phyloP scores from a whole-genome alignment of 2,329 filamentous ascomycete genomes.

The Malbranchea cinnamomea region DNA sequence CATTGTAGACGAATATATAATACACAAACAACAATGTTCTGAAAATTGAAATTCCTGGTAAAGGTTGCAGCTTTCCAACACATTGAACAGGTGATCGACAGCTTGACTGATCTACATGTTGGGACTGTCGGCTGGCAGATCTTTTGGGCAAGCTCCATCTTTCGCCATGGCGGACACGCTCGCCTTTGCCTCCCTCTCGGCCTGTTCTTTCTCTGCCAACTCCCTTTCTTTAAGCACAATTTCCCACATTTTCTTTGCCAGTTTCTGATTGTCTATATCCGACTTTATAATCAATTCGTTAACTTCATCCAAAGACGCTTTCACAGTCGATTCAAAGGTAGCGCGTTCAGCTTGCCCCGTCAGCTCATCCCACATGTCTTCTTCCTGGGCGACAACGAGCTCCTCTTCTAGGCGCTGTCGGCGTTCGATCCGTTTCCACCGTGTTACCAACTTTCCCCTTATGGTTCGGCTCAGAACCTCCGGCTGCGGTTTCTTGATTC shows the following conservation, averaged over 20 bases:
- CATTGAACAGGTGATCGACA: too few species aligned
- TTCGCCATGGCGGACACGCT: too few species aligned
- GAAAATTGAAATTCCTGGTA: too few species aligned
- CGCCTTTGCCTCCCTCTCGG: constrained; percentile 8
- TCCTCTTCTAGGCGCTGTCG: constrained; percentile 19
- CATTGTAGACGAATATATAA: too few species aligned
- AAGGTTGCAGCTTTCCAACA: too few species aligned
- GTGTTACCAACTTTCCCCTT: constrained; percentile 20
- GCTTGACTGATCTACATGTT: too few species aligned
- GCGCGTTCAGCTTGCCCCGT: constrained; percentile 10
- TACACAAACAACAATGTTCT: too few species aligned
- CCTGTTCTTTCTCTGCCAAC: constrained; percentile 19
- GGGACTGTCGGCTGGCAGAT: too few species aligned
- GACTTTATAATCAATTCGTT: constrained; percentile 13
- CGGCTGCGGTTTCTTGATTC: constrained; percentile 31
- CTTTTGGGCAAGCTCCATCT: too few species aligned
- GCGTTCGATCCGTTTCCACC: constrained; percentile 20
- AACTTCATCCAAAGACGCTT: constrained; percentile 12
- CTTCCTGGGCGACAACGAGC: constrained; percentile 21
- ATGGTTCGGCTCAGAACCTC: constrained; percentile 24
- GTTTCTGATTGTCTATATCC: constrained; percentile 16
- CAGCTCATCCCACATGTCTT: constrained; percentile 28
- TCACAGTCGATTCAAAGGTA: constrained; percentile 6
- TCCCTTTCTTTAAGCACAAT: constrained; percentile 25
- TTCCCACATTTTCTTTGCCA: constrained; percentile 24